Conservation (phyloP, 2,329 filamentous ascomycete genomes). For the Fragosphaeria purpurea region DNA sequence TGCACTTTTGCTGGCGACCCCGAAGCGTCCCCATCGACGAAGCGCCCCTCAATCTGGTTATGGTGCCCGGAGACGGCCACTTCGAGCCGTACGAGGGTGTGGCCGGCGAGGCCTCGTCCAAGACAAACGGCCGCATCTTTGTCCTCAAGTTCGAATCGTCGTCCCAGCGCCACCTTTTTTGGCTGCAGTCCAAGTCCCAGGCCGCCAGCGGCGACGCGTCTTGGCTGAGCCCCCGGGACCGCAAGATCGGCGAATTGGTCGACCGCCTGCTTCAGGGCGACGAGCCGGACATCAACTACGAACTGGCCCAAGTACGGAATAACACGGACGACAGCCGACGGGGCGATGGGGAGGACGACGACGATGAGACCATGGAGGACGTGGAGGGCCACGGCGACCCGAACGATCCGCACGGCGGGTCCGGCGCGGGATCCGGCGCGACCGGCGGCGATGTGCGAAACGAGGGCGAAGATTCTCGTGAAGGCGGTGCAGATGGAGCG, state of each 20-base stretch:
- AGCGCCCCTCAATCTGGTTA: conserved; percentile 80
- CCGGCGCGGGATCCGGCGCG: conserved; percentile 75
- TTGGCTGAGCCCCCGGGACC: conserved; percentile 76
- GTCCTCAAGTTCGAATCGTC: conserved; percentile 89
- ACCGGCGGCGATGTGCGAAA: conserved; percentile 87
- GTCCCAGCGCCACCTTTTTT: conserved; percentile 86
- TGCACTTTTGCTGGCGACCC: conserved; percentile 96
- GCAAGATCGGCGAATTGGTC: conserved; percentile 80
- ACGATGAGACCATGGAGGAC: conserved; percentile 72
- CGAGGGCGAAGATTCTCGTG: conserved; percentile 78
- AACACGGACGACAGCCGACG: conserved; percentile 32
- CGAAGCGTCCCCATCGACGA: conserved; percentile 60
- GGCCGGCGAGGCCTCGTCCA: conserved; percentile 44
- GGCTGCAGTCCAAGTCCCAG: conserved; percentile 88
- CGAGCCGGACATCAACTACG: conserved; percentile 67
- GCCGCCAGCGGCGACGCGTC: conserved; percentile 55
- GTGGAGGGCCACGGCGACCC: conserved; percentile 54
- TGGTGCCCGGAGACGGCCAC: conserved; percentile 81
- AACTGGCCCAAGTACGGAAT: conserved; percentile 55
- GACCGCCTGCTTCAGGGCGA: conserved; percentile 79
- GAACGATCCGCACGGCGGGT: conserved; percentile 48
- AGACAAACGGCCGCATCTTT: conserved; percentile 83
- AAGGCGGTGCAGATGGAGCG: conserved; percentile 91
- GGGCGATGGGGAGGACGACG: conserved; percentile 51
- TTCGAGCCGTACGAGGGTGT: conserved; percentile 71